Conservation (phyloP, 192 early-diverging fungal species). For the Coemansia sp. region DNA sequence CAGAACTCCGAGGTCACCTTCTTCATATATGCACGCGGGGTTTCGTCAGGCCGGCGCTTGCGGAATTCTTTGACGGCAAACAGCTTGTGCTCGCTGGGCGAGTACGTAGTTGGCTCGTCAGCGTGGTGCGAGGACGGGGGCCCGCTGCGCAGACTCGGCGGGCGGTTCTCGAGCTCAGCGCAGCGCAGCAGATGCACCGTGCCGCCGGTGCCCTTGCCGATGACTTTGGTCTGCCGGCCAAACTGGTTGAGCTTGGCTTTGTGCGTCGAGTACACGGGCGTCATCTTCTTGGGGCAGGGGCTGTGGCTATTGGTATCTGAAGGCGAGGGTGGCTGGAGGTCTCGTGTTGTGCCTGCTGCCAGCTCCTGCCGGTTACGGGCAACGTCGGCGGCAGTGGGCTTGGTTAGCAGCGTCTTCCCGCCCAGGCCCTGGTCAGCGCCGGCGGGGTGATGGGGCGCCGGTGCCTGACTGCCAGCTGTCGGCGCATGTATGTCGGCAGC, state of each 20-base stretch:
- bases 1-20: slow-evolving; percentile 83
- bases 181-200: slow-evolving; percentile 68
- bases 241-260: slow-evolving; percentile 57
- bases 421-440: slow-evolving; percentile 20
- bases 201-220: slow-evolving; percentile 71
- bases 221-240: slow-evolving; percentile 60
- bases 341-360: slow-evolving; percentile 36
- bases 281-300: slow-evolving; percentile 25
- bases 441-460: background rate
- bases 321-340: slow-evolving; percentile 14
- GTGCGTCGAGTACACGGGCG: slow-evolving; percentile 48
- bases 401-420: slow-evolving; percentile 20
- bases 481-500: slow-evolving; percentile 14
- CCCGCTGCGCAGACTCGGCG: slow-evolving; percentile 48
- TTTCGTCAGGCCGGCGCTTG: slow-evolving; percentile 62
- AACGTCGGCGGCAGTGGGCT: slow-evolving; percentile 24
- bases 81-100: slow-evolving; percentile 58
- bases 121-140: slow-evolving; percentile 44
- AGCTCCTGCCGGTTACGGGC: slow-evolving; percentile 29
- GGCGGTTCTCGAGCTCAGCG: slow-evolving; percentile 26
- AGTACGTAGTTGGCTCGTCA: slow-evolving; percentile 32
- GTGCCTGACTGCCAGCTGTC: slow-evolving; percentile 3
- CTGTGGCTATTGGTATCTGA: background rate
- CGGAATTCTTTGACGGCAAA: slow-evolving; percentile 83
- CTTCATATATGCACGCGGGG: slow-evolving; percentile 73